Evolutionary conservation across 177 flowering plant genomes (phyloP).

Genomic region (Vitis hybrid): DNA sequence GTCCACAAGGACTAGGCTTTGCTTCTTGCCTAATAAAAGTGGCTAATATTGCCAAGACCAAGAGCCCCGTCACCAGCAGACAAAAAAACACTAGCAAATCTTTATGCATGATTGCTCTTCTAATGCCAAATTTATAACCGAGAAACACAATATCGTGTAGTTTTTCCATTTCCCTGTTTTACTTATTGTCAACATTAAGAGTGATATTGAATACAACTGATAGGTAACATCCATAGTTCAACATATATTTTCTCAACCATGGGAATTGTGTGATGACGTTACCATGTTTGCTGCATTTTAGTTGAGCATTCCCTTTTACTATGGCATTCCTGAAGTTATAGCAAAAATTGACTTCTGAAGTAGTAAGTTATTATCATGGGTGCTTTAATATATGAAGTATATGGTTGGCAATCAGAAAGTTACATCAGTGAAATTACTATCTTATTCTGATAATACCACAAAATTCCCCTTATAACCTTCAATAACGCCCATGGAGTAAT

Average conservation of each 20-base stretch:
- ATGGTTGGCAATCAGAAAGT: no score
- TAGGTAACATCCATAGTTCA: no score
- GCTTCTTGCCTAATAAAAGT: not conserved
- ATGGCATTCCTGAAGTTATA: not conserved
- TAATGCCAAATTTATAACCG: not conserved
- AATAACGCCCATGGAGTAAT: no score
- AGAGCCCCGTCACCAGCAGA: not conserved
- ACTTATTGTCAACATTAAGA: not conserved
- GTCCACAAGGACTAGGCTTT: slow-evolving; percentile 9
- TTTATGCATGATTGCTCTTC: not conserved
- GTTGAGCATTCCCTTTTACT: no score
- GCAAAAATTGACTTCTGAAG: not conserved
- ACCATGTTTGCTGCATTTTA: no score
- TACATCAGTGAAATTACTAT: no score
- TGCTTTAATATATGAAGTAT: not conserved
- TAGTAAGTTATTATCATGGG: not conserved
- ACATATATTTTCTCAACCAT: no score
- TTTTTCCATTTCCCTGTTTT: not conserved
- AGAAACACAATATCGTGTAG: no score
- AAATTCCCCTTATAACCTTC: no score
- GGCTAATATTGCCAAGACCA: not conserved
- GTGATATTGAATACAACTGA: no score
- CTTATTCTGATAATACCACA: no score
- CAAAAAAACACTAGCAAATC: not conserved
- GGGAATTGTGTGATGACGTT: no score